These are phyloP conservation scores for Gossypium longicalyx DNA, from an alignment of 345 rosid genomes.

Conservation along the genomic window DNA sequence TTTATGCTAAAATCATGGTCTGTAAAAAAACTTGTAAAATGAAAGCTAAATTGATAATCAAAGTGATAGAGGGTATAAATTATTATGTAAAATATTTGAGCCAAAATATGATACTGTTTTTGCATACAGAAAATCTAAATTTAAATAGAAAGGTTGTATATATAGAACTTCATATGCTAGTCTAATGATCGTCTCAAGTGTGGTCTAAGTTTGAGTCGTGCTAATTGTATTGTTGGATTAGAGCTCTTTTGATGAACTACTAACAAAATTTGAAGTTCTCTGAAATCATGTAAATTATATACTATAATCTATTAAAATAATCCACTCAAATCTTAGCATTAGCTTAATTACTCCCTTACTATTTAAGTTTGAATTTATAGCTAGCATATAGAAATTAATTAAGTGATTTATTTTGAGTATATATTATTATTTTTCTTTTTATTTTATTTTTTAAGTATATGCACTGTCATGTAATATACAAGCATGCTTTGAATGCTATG, in stretches of 20 bases:
- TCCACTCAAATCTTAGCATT: not conserved
- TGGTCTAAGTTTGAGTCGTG: accelerated
- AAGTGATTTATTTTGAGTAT: no score
- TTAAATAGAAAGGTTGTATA: no score
- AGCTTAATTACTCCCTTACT: not conserved
- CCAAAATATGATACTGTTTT: no score
- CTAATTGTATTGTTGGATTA: accelerated
- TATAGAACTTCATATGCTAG: no score
- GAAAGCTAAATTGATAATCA: not conserved
- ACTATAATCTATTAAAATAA: not conserved
- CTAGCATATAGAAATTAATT: not conserved
- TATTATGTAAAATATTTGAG: not conserved
- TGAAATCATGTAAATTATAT: not conserved
- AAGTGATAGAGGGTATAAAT: not conserved
- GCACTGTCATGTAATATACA: no score
- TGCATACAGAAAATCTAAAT: no score
- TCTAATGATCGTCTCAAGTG: no score
- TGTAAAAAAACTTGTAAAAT: not conserved
- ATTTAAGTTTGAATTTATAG: not conserved
- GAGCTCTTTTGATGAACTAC: not conserved
- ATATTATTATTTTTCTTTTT: not conserved
- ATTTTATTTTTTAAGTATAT: no score
- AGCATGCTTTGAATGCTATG: no score
- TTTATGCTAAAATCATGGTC: no score
- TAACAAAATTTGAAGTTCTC: not conserved